Evolutionary conservation across 495 filamentous ascomycete genomes (phyloP), one percentile per base, ranked within the genome.

Genomic region (Usnea hakonensis): DNA sequence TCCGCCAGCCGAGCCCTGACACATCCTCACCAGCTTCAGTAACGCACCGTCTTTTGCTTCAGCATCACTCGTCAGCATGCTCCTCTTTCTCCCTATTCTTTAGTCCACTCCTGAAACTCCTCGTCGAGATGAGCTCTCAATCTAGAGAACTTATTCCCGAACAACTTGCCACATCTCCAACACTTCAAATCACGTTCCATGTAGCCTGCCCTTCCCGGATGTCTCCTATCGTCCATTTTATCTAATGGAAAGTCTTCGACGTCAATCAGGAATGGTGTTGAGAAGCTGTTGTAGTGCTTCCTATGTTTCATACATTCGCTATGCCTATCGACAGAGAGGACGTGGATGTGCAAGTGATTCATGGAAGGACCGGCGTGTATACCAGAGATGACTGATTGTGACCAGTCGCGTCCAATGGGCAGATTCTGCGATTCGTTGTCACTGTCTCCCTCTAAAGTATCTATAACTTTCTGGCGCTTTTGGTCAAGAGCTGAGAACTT

Each of bases 231-330:
- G 70, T 91, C 89, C 52, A 85, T 78, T 52, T 74, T 55, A 0
- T 77, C 78, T 40, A 97, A 74, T 19, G 94, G 94, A 58, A 95
- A 92, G 57, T 90, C 89, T 23, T 84, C 86, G n/a, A 97, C 65
- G 28, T 79, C 76, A 3, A 97, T 80, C 32, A 98, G 86, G 70
- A 98, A 98, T n/a, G 80, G 79, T 38, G 91, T 96, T 26, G 84
- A 80, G 74, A 98, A 97, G 65, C 85, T 90, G 70, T 91, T 92
- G 74, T 97, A 97, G 76, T 98, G 94, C 70, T 91, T 95, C 59
- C 82, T 76, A 69, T 91, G 85, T 74, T 88, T 90, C 69, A 96
- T 65, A 32, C 77, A 79, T 37, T 85, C 81, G 50, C 85, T 89
- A 59, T 81, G 75, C 70, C 86, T 81, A 72, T 98, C 94, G 36